Conservation (phyloP, 2,329 filamentous ascomycete genomes). For the Colletotrichum graminicola region DNA sequence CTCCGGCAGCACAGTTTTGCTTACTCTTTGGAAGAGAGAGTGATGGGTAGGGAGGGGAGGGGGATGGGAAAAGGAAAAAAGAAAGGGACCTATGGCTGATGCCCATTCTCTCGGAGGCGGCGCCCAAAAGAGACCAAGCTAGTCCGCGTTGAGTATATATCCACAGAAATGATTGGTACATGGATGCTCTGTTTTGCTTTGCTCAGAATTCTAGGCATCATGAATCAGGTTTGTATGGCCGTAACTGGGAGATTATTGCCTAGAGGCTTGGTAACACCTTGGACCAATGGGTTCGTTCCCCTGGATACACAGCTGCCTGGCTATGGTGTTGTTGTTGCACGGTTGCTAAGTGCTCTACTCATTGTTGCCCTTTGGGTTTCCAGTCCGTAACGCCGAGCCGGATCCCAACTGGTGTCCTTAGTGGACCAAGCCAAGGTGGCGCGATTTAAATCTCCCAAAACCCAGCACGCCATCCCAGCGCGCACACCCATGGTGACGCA, state of each 20-base stretch:
- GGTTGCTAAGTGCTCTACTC: conserved; percentile 4
- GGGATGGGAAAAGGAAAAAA: background rate
- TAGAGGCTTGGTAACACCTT: background rate
- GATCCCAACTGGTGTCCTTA: background rate
- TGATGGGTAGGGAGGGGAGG: background rate
- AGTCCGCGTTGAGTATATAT: conserved; percentile 3
- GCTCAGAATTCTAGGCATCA: conserved; percentile 1
- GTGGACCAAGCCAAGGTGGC: background rate
- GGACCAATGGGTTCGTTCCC: background rate
- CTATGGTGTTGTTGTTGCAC: conserved; percentile 4
- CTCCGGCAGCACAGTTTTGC: background rate
- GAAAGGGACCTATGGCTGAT: background rate
- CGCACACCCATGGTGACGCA: background rate
- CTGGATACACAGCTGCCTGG: conserved; percentile 5
- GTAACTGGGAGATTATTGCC: background rate
- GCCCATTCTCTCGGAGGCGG: conserved; percentile 2
- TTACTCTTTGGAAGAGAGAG: background rate
- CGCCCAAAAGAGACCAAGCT: conserved; percentile 15
- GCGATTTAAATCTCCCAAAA: background rate
- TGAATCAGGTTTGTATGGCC: background rate
- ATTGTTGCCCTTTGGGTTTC: background rate
- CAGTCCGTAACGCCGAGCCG: background rate
- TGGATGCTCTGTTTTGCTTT: conserved; percentile 1
- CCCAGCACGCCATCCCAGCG: conserved; percentile 11
- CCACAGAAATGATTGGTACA: conserved; percentile 12